Conservation (phyloP, 495 filamentous ascomycete species). For the Staphylotrichum tortipilum region DNA sequence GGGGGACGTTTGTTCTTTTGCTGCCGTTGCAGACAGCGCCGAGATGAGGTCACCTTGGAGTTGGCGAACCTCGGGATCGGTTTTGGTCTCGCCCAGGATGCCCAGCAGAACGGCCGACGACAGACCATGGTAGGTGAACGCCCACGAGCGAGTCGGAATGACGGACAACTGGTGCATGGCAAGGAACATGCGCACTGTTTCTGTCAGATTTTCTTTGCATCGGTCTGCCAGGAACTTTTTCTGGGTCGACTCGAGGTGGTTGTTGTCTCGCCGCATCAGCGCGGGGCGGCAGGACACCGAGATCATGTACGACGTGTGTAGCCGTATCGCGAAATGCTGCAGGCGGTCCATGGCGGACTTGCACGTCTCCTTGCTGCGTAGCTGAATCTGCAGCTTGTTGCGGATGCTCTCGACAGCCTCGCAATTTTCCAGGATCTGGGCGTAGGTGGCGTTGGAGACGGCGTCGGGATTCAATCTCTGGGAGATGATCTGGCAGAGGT, state of each 20-base stretch:
- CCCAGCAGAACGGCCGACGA: slow-evolving; percentile 58
- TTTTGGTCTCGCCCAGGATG: slow-evolving; percentile 53
- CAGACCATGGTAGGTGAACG: slow-evolving; percentile 56
- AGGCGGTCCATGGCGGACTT: slow-evolving; percentile 46
- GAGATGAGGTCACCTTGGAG: slow-evolving; percentile 48
- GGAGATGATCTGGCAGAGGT: slow-evolving; percentile 44
- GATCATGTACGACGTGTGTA: slow-evolving; percentile 48
- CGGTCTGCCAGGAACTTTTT: slow-evolving; percentile 41
- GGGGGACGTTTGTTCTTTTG: slow-evolving; percentile 42
- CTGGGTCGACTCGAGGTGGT: slow-evolving; percentile 32
- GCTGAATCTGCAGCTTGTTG: slow-evolving; percentile 30
- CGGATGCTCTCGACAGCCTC: slow-evolving; percentile 41
- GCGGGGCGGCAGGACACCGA: slow-evolving; percentile 49
- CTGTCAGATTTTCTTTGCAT: slow-evolving; percentile 54
- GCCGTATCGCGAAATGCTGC: slow-evolving; percentile 45
- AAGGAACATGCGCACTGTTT: slow-evolving; percentile 60
- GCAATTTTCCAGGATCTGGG: slow-evolving; percentile 41
- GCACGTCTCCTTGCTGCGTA: slow-evolving; percentile 44
- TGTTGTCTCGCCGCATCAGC: slow-evolving; percentile 34
- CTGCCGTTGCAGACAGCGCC: slow-evolving; percentile 47
- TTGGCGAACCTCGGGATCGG: slow-evolving; percentile 46
- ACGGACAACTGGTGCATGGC: slow-evolving; percentile 59
- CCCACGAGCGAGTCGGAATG: slow-evolving; percentile 58
- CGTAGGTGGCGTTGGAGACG: slow-evolving; percentile 33
- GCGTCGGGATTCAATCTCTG: slow-evolving; percentile 45